Evolutionary conservation across 192 early-diverging fungal species (phyloP), one percentile per base, ranked within the genome.

Genomic region (Coemansia sp.): DNA sequence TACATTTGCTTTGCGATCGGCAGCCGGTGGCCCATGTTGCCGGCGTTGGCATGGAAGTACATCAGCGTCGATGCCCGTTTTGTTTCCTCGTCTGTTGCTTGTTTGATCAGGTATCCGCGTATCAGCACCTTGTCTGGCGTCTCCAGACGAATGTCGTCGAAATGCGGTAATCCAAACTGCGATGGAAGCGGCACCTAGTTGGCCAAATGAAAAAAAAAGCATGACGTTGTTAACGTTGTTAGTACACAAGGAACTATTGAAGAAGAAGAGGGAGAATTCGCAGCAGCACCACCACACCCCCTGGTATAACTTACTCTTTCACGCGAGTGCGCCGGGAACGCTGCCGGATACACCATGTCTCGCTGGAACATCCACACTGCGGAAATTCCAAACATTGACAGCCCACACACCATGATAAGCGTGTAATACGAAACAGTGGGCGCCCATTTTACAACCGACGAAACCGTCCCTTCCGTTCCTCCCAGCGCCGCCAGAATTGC

Each of bases 1-100:
- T 91, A 84, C 56, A 97, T 81, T 4, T 88, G 72, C 59, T 87
- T 83, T 22, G 95, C 94, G 53, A 97, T 93, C 7, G 95, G 95
- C 59, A 99, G 82, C 14, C 97, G 85, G 72, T 99, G 96, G 41
- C 97, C 97, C 91, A 98, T 94, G 73, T 99, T 99, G 33, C 97
- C 97, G 19, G 97, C 97, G 67, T 99, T 99, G 32, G 95, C 95
- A 69, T 99, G 97, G 60, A 91, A 91, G 65, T 93, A 96, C 6
- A 98, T 63, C 43, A 99, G 72, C 2, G 94, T 98, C 35, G 91
- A 86, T 17, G 86, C 79, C 2, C 50, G 63, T 34, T 71, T 85
- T 9, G 88, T 85, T 23, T 76, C 76, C 13, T 84, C 80, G 46
- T 86, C 85, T 22, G 83, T 79, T 0, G 72, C 65, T 20, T 83